Base-by-base conservation (phyloP, 2,329 filamentous ascomycete species). In the Pseudocercospora musae region DNA sequence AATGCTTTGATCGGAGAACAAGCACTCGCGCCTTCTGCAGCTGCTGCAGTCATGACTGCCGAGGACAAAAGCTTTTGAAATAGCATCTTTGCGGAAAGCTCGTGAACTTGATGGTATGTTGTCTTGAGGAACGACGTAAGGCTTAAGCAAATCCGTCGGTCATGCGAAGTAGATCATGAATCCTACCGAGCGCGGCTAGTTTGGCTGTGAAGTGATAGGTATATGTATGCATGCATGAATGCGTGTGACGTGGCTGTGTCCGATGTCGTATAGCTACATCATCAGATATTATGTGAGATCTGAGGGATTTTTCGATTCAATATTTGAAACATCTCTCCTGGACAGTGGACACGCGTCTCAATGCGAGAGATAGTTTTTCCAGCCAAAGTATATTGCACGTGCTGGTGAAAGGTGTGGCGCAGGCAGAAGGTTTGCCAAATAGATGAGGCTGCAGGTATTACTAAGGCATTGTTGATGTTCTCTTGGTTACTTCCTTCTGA, bases 1-100 rank as follows among this genome's bases (percentile, higher is more conserved):
- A 67, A 46, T 33, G 67, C 67, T 49, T 62, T 29, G 20, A 50
- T 27, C 2, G 23, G 4, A n/a, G 20, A 13, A 9, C 13, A n/a
- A n/a, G n/a, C 3, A 21, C 13, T 18, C 20, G 15, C 15, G 5
- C 15, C 11, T 44, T n/a, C 40, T n/a, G 42, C 42, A 8, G n/a
- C n/a, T 2, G n/a, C n/a, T 18, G 9, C 21, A 11, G 42, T 46
- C 18, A 20, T 46, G 42, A 46, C 33, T 15, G 33, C 33, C 33
- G 33, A 46, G n/a, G 48, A 50, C 5, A 50, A n/a, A 20, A 50
- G 21, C 7, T 23, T 29, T 27, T 25, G 23, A 3, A 50, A 25
- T 10, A 50, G 15, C 48, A 50, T 50, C 15, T 13, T 27, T 27
- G 6, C 8, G 15, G 13, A 37, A 37, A n/a, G 4, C 5, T 10